These are phyloP conservation scores for Herpetospermum pedunculosum DNA, from an alignment of 306 rosid genomes.

Conservation along the genomic window DNA sequence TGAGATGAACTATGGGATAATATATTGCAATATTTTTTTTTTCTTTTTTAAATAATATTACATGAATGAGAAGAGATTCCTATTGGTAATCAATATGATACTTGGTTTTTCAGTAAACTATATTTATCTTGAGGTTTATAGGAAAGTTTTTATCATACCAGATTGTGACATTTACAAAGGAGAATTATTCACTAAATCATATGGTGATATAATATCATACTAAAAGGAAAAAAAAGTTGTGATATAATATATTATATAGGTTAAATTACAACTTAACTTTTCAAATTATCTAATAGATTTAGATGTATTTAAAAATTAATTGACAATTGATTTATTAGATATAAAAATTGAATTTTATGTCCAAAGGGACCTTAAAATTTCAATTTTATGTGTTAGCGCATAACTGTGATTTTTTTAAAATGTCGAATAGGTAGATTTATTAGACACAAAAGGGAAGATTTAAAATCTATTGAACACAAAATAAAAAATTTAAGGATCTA, in stretches of 20 bases:
- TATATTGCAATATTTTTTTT: background rate
- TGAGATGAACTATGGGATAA: background rate
- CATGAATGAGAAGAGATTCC: background rate
- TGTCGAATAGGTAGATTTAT: too few species aligned
- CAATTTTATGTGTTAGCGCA: too few species aligned
- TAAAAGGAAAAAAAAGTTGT: background rate
- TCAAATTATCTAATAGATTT: too few species aligned
- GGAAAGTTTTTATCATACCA: background rate
- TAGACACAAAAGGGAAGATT: too few species aligned
- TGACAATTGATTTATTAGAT: too few species aligned
- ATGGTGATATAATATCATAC: background rate
- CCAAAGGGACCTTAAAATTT: too few species aligned
- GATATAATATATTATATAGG: background rate
- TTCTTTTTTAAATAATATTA: background rate
- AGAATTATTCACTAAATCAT: background rate
- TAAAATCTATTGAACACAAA: too few species aligned
- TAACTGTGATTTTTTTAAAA: too few species aligned
- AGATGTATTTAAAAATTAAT: too few species aligned
- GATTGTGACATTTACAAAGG: background rate
- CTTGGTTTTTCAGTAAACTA: background rate
- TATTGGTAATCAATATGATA: background rate
- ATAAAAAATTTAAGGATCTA: too few species aligned
- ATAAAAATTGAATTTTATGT: too few species aligned
- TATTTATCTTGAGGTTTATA: background rate
- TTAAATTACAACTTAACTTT: too few species aligned